A percentile compares a stretch with the other conserved stretches of the same genome.
Evolutionary conservation across 225 moss, liverwort and hornwort species (phyloP).

Genomic region (Physcomitrium patens): DNA sequence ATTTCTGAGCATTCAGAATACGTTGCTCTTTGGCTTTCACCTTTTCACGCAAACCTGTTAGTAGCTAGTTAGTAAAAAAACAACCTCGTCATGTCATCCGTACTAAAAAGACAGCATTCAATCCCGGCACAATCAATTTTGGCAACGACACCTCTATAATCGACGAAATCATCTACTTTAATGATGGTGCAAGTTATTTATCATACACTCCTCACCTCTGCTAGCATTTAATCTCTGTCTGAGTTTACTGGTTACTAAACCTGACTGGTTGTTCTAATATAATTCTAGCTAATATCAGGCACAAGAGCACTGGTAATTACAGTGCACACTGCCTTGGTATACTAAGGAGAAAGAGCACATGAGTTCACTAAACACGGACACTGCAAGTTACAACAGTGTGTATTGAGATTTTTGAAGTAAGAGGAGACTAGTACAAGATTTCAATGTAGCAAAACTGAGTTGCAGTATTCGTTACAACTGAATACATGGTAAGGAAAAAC

Average conservation of each 20-base stretch:
- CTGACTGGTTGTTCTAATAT: slow-evolving; percentile 3
- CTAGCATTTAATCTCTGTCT: not conserved
- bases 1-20: slow-evolving; percentile 41
- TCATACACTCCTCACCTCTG: not conserved
- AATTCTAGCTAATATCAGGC: not conserved
- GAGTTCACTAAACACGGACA: not conserved
- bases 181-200: not conserved
- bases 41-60: slow-evolving; percentile 49
- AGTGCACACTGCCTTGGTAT: not conserved
- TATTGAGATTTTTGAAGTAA: not conserved
- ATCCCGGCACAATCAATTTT: not conserved
- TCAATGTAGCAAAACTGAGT: not conserved
- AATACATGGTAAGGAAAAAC: not conserved
- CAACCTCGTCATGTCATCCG: not conserved
- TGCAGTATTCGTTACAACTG: not conserved
- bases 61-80: not conserved
- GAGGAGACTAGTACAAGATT: not conserved
- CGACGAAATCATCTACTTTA: not conserved
- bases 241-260: not conserved
- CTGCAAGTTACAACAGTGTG: not conserved
- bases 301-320: not conserved
- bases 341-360: not conserved
- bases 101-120: too few species aligned
- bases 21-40: slow-evolving; percentile 51
- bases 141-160: not conserved